Evolutionary conservation across 371 early-diverging fungal species (phyloP).

Genomic region (Homolaphlyctis polyrhiza): DNA sequence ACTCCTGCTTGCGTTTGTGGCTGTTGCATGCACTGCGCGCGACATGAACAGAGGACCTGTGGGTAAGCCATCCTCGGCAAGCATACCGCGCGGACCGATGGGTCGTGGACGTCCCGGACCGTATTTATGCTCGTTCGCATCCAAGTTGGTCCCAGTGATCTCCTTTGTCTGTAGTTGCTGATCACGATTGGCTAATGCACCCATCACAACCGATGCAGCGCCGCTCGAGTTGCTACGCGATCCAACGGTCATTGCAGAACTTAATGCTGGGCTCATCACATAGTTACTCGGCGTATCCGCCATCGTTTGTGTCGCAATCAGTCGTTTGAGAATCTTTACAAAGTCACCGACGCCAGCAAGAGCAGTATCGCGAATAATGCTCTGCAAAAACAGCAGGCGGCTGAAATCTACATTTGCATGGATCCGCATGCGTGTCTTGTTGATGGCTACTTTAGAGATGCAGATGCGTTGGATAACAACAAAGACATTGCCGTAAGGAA

Average conservation of each 20-base stretch:
- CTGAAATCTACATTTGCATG: not conserved
- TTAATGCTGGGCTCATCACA: no score
- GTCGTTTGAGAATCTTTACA: not conserved
- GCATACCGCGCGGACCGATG: not conserved
- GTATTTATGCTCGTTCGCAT: no score
- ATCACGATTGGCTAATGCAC: no score
- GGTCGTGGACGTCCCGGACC: not conserved
- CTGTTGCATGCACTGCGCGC: not conserved
- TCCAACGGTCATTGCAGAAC: no score
- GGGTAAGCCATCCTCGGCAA: not conserved
- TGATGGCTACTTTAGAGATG: not conserved
- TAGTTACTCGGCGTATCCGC: no score
- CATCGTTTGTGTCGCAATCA: no score
- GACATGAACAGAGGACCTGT: not conserved
- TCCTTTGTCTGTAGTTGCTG: no score
- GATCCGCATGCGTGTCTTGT: not conserved
- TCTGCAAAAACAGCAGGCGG: not conserved
- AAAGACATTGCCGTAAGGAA: constrained; percentile 1
- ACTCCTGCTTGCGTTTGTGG: not conserved
- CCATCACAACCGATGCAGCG: no score
- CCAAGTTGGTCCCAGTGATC: no score
- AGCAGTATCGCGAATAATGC: not conserved
- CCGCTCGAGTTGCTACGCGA: no score
- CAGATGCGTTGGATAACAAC: not conserved
- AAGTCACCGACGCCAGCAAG: not conserved